These are phyloP conservation scores for Pythium monospermum DNA, from an alignment of 352 stramenopile species.

Conservation along the genomic window DNA sequence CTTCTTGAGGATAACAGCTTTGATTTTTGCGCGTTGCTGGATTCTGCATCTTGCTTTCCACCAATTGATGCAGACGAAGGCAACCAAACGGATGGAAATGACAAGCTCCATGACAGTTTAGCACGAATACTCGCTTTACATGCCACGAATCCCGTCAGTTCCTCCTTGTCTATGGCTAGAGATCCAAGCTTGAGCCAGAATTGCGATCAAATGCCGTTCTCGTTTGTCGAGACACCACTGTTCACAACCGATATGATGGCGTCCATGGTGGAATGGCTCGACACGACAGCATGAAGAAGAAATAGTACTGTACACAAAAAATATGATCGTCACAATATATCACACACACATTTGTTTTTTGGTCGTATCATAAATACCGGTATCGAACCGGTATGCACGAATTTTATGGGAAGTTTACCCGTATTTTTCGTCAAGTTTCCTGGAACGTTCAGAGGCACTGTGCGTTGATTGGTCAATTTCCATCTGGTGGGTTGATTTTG, in stretches of 20 bases:
- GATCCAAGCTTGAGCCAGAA: no score
- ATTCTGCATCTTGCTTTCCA: background rate
- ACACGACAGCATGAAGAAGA: constrained; percentile 9
- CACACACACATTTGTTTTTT: no score
- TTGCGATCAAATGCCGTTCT: constrained; percentile 4
- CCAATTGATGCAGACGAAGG: background rate
- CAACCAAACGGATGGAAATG: background rate
- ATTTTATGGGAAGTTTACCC: no score
- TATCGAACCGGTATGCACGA: background rate
- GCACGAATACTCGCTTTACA: constrained; percentile 11
- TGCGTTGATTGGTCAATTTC: no score
- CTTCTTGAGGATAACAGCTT: constrained; percentile 7
- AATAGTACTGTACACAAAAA: background rate
- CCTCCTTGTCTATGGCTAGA: no score
- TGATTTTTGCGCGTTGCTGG: constrained; percentile 3
- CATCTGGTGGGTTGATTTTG: constrained; percentile 21
- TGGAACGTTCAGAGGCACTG: no score
- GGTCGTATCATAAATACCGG: background rate
- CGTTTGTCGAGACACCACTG: constrained; percentile 2
- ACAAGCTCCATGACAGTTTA: constrained; percentile 8
- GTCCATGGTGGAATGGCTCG: constrained; percentile 22
- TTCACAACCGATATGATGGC: constrained; percentile 19
- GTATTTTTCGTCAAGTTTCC: no score
- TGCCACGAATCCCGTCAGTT: constrained; percentile 11
- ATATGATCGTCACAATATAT: background rate